These are phyloP conservation scores for Ascochyta pisi DNA, from an alignment of 2,329 filamentous ascomycete species.

Conservation along the genomic window DNA sequence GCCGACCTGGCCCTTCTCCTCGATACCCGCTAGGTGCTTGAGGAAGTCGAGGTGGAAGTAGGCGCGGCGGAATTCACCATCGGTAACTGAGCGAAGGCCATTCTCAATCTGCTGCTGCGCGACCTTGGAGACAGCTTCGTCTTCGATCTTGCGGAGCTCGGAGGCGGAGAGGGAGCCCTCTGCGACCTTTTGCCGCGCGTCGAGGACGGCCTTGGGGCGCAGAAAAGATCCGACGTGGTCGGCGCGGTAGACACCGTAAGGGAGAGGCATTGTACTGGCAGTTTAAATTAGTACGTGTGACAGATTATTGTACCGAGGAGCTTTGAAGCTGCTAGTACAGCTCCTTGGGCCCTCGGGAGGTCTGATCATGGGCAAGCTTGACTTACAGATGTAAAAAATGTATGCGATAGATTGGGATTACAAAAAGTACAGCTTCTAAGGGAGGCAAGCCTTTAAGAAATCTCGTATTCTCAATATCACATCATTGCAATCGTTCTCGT, in stretches of 20 bases:
- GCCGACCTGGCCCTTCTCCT: slow-evolving; percentile 59
- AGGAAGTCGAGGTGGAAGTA: slow-evolving; percentile 68
- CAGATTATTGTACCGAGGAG: not conserved
- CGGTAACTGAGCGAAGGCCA: slow-evolving; percentile 60
- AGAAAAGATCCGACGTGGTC: slow-evolving; percentile 66
- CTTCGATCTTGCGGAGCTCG: slow-evolving; percentile 60
- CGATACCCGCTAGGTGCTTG: slow-evolving; percentile 61
- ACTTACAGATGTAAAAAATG: slow-evolving; percentile 1
- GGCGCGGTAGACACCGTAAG: slow-evolving; percentile 52
- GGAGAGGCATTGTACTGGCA: slow-evolving; percentile 45
- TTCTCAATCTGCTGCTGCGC: slow-evolving; percentile 58
- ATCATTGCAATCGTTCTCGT: slow-evolving; percentile 11
- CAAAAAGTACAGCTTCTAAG: not conserved
- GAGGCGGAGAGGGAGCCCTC: slow-evolving; percentile 51
- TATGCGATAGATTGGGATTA: not conserved
- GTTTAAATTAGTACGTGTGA: not conserved
- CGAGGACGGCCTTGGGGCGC: slow-evolving; percentile 58
- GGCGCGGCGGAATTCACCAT: slow-evolving; percentile 64
- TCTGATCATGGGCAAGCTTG: not conserved
- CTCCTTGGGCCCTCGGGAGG: too few species aligned
- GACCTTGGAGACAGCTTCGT: slow-evolving; percentile 58
- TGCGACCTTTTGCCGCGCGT: slow-evolving; percentile 57
- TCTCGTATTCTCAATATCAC: not conserved
- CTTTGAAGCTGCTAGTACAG: not conserved
- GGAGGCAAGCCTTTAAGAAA: slow-evolving; percentile 6